phyloP scores from a whole-genome alignment of 129 eudicot species.

The carrot (Daucus carota) region DNA sequence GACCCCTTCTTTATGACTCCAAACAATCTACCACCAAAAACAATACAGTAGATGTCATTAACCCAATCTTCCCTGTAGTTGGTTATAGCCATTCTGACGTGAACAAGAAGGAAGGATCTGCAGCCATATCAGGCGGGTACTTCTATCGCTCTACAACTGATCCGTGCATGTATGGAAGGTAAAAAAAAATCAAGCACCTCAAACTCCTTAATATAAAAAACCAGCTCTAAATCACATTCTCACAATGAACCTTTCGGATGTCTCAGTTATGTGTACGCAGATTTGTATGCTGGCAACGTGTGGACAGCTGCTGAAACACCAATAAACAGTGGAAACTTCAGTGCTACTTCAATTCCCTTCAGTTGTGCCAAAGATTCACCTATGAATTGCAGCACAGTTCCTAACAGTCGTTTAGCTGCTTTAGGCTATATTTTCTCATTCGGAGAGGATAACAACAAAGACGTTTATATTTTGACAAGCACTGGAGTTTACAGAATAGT shows the following conservation, averaged over 20 bases:
- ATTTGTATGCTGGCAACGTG: slow-evolving; percentile 53
- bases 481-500: slow-evolving; percentile 76
- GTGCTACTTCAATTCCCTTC: slow-evolving; percentile 45
- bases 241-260: neutral
- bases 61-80: slow-evolving; percentile 57
- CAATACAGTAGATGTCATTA: slow-evolving; percentile 24
- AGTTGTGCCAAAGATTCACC: slow-evolving; percentile 75
- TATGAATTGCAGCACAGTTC: slow-evolving; percentile 44
- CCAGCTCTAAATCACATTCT: neutral
- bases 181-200: neutral
- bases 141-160: slow-evolving; percentile 77
- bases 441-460: slow-evolving; percentile 68
- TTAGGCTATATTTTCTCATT: slow-evolving; percentile 58
- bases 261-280: slow-evolving; percentile 72
- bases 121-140: slow-evolving; percentile 76
- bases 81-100: slow-evolving; percentile 66
- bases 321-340: slow-evolving; percentile 67
- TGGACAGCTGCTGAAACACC: slow-evolving; percentile 84
- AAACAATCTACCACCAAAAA: slow-evolving; percentile 20
- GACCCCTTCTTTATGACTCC: slow-evolving; percentile 39
- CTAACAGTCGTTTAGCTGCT: slow-evolving; percentile 55
- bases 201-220: neutral
- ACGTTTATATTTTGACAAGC: slow-evolving; percentile 47
- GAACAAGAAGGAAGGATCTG: slow-evolving; percentile 68
- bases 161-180: slow-evolving; percentile 92